Evolutionary conservation across 148 eudicot species (phyloP), one percentile per base, ranked within the genome.

Genomic region (Gaultheria prostrata): DNA sequence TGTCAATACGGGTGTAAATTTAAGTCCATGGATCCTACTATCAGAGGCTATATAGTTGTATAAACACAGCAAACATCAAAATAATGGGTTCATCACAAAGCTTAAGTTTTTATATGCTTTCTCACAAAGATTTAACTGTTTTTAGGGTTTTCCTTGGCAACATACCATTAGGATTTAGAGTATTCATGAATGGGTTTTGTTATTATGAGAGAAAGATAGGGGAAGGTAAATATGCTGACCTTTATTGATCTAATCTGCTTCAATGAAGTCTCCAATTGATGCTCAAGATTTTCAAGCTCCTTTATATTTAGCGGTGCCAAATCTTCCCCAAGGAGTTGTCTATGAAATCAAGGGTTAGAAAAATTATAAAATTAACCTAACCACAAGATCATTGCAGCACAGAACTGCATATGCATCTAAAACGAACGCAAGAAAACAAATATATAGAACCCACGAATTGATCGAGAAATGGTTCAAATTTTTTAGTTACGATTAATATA

Each of bases 281-380:
- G 89, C 77, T 91, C 94, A 51, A 91, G 85, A 48, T 91, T 92
- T 74, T 90, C 92, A 61, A 91, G 91, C 69, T 91, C 94, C 77
- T 90, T 87, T 30, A 89, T 85, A 73, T 86, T 90, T 18, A 91
- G 83, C 0, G 91, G 85, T 21, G 78, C 92, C 45, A 91, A 78
- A 46, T 91, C 91, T 82, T 91, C 94, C 70, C 92, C 94, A 74
- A 90, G 89, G 74, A 91, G 90, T 46, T 91, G 89, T 83, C 92
- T 91, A 81, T 75, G 80, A 35, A 24, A 59, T 51, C 2, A 75
- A 73, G 65, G 63, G 76, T 83, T 21, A 9, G 7, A 0, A 2
- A 45, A 75, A 59, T 50, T 30, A 39, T 39, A n/a, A 76, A 14
- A 76, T n/a, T 12, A 73, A 73, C 9, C 33, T 17, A 10, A 6